These are phyloP conservation scores for Penicillium thymicola DNA, from an alignment of 2,329 filamentous ascomycete species.

Conservation along the genomic window DNA sequence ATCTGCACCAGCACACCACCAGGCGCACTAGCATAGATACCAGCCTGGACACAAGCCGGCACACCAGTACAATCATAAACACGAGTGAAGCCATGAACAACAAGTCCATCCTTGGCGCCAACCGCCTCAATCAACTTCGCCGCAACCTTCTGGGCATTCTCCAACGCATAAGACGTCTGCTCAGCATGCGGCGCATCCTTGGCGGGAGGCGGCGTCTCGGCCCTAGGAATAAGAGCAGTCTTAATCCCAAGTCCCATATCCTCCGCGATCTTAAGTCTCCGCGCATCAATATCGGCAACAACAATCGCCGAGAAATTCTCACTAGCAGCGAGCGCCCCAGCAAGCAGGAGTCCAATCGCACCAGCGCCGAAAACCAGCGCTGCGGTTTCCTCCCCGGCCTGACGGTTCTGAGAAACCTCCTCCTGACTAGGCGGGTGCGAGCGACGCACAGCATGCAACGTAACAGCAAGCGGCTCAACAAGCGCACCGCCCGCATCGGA, in stretches of 20 bases:
- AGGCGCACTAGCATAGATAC: constrained; percentile 45
- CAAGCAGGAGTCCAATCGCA: constrained; percentile 58
- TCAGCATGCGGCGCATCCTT: constrained; percentile 32
- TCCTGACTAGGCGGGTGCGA: constrained; percentile 47
- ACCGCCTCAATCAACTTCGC: constrained; percentile 27
- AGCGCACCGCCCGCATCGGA: constrained; percentile 57
- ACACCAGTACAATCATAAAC: constrained; percentile 49
- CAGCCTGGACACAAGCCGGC: constrained; percentile 45
- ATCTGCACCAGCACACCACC: constrained; percentile 55
- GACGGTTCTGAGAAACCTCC: constrained; percentile 39
- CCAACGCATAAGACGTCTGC: constrained; percentile 32
- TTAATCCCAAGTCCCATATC: constrained; percentile 36
- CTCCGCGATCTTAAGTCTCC: constrained; percentile 55
- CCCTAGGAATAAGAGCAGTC: constrained; percentile 38
- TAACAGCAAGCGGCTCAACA: constrained; percentile 60
- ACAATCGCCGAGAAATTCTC: constrained; percentile 54
- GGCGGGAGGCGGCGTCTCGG: constrained; percentile 30
- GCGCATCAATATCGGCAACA: constrained; percentile 59
- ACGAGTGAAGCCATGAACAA: constrained; percentile 38
- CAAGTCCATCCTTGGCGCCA: constrained; percentile 13
- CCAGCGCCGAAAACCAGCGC: constrained; percentile 61
- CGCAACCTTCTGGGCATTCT: constrained; percentile 39
- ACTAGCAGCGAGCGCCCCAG: constrained; percentile 55
- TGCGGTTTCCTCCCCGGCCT: constrained; percentile 41
- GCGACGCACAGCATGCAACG: constrained; percentile 57